Conservation (phyloP, 2,329 filamentous ascomycete genomes). For the Penicillium sp. region DNA sequence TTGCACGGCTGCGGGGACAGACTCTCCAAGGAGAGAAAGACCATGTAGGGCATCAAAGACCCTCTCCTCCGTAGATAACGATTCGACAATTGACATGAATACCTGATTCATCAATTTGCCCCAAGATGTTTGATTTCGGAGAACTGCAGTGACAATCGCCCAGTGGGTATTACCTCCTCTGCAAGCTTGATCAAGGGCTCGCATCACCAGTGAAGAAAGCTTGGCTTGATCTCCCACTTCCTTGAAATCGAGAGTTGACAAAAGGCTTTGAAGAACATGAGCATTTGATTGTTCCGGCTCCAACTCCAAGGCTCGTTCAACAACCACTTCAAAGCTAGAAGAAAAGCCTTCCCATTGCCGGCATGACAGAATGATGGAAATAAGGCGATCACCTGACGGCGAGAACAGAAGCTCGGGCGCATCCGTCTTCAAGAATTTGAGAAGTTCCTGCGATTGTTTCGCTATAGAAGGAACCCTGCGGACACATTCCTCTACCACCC, state of each 20-base stretch:
- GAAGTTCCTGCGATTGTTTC: conserved; percentile 47
- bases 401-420: conserved; percentile 67
- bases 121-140: conserved; percentile 42
- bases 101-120: conserved; percentile 39
- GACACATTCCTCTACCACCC: conserved; percentile 59
- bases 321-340: conserved; percentile 44
- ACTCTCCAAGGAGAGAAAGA: conserved; percentile 49
- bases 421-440: conserved; percentile 59
- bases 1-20: conserved; percentile 46
- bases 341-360: conserved; percentile 48
- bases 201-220: conserved; percentile 40
- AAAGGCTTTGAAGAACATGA: conserved; percentile 43
- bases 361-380: conserved; percentile 66
- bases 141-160: conserved; percentile 42
- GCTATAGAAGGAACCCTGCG: conserved; percentile 48
- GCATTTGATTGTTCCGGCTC: conserved; percentile 37
- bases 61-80: conserved; percentile 44
- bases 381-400: conserved; percentile 68
- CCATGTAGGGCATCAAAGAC: conserved; percentile 47
- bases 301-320: conserved; percentile 38
- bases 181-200: conserved; percentile 41
- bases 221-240: conserved; percentile 40
- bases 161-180: conserved; percentile 42
- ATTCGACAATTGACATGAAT: conserved; percentile 44
- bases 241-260: conserved; percentile 43